A percentile compares a stretch with the other conserved stretches of the same genome.
phyloP scores from a whole-genome alignment of 1,139 yeast genomes.

The Suhomyces panamericanus region DNA sequence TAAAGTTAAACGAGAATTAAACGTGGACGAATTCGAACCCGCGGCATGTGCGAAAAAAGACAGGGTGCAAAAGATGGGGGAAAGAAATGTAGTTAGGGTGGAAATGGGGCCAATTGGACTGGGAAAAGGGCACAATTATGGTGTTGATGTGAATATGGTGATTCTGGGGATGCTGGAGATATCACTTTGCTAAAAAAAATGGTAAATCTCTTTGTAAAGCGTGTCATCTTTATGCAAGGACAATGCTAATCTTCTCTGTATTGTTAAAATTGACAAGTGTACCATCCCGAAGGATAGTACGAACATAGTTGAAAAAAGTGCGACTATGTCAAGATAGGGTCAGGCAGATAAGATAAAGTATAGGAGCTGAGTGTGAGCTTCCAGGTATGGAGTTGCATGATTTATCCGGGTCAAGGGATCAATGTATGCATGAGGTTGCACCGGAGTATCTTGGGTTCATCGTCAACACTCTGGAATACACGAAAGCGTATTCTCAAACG shows the following conservation, averaged over 20 bases:
- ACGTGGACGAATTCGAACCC: conserved; percentile 12
- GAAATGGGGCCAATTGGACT: background rate
- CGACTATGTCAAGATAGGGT: conserved; percentile 1
- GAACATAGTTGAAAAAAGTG: conserved; percentile 18
- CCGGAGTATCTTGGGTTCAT: too few species aligned
- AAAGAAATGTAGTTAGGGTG: background rate
- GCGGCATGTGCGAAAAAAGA: background rate
- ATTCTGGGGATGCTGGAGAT: background rate
- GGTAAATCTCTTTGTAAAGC: conserved; percentile 93
- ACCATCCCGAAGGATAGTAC: conserved; percentile 51
- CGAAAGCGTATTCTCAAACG: too few species aligned
- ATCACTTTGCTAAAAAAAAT: conserved; percentile 53
- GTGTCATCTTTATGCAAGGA: conserved; percentile 99
- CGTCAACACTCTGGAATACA: too few species aligned
- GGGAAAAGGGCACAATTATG: background rate
- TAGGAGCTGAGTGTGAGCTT: too few species aligned
- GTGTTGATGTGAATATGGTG: background rate
- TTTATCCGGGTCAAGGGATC: too few species aligned
- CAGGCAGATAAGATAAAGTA: too few species aligned
- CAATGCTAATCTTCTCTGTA: conserved; percentile 99
- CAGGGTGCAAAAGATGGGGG: background rate
- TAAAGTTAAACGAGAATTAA: background rate
- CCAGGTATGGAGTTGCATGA: too few species aligned
- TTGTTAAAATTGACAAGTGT: conserved; percentile 69
- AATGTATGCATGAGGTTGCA: too few species aligned